Base-by-base conservation (phyloP, 176 grass and related monocot genomes). In the Zoysia pacifica region DNA sequence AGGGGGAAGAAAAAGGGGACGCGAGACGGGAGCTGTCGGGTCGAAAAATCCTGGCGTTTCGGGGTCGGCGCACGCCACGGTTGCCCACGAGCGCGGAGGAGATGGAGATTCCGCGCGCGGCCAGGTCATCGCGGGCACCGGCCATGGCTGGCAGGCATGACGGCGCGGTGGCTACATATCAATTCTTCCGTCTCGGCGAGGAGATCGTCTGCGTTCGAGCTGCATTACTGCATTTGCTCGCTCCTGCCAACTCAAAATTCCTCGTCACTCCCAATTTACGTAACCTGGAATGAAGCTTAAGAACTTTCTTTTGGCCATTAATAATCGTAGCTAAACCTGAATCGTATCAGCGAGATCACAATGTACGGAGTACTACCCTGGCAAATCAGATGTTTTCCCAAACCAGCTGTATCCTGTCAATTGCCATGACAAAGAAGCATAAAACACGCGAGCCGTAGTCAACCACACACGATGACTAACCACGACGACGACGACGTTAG, bases 141-240 rank as follows among this genome's bases (percentile, higher is more conserved):
- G 48, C 37, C 37, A 62, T 65, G 16, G 59, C 37, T 43, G 2
- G 11, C 11, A 13, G 49, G 1, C 15, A 67, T 2, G 38, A 62
- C 51, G 49, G 4, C 16, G 1, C 49, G 62, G 81, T 83, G 50
- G 72, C 68, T 59, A 67, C 51, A 59, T 56, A 38, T 65, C 80
- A 73, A 64, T 82, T 65, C 55, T 7, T 6, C 35, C 16, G 4
- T 8, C 15, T 2, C 71, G 47, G 47, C 28, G 6, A 6, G 1
- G 7, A 2, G 48, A 11, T 49, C 48, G 48, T 49, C 48, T 49
- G 9, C 2, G 2, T 7, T 47, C 45, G 5, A 5, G 45, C 8
- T 5, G 45, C 44, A 45, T 6, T 45, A 6, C 44, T 45, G 44
- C 44, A 6, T 45, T 45, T 45, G 44, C 5, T 45, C 44, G 44